Conservation (phyloP, 768 basidiomycete genomes). For the Lactarius sp. region DNA sequence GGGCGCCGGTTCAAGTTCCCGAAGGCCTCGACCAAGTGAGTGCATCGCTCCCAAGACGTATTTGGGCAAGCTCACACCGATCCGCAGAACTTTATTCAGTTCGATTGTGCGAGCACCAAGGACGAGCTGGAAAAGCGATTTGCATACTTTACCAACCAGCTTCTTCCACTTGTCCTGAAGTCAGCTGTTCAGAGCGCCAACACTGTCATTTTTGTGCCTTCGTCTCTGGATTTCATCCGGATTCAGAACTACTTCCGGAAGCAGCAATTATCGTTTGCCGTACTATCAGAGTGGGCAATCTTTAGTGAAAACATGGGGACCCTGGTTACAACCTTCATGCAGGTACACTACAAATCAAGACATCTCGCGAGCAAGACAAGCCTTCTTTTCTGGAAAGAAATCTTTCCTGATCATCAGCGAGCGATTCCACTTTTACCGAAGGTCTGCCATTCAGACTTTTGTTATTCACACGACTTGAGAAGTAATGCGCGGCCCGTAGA, state of each 20-base stretch:
- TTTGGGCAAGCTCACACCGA: slow-evolving; percentile 3
- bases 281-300: slow-evolving; percentile 79
- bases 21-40: slow-evolving; percentile 78
- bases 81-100: slow-evolving; percentile 61
- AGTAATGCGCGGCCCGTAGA: slow-evolving; percentile 36
- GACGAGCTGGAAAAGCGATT: slow-evolving; percentile 88
- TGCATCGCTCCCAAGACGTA: neutral
- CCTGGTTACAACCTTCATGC: neutral
- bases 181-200: slow-evolving; percentile 92
- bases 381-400: slow-evolving; percentile 86
- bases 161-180: slow-evolving; percentile 77
- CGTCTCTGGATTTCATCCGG: slow-evolving; percentile 94
- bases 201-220: slow-evolving; percentile 86
- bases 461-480: neutral
- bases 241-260: slow-evolving; percentile 84
- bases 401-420: slow-evolving; percentile 89
- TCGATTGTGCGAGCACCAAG: slow-evolving; percentile 63
- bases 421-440: slow-evolving; percentile 96
- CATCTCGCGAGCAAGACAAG: slow-evolving; percentile 87
- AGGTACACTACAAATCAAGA: slow-evolving; percentile 94
- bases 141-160: slow-evolving; percentile 82
- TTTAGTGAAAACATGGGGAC: neutral
- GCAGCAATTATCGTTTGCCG: slow-evolving; percentile 62
- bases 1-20: slow-evolving; percentile 71
- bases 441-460: slow-evolving; percentile 39